Conservation (phyloP, 1,284 basidiomycete genomes). For the Leucoagaricus sp. region DNA sequence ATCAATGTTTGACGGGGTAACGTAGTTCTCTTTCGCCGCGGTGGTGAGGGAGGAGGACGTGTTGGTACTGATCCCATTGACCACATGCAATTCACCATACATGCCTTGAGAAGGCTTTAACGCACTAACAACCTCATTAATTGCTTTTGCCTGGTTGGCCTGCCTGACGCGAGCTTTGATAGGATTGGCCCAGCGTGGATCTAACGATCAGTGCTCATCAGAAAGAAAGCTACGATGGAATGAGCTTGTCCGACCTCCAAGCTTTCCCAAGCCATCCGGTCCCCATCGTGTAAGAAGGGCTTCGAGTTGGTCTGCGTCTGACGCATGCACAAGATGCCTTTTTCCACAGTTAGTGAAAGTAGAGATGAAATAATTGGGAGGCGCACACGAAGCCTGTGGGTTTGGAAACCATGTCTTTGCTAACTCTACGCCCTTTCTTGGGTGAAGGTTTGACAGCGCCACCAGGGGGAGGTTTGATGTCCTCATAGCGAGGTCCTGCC, state of each 20-base stretch:
- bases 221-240: constrained; percentile 18
- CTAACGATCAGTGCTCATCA: constrained; percentile 39
- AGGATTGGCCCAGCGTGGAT: constrained; percentile 88
- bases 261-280: constrained; percentile 87
- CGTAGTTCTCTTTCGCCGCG: constrained; percentile 63
- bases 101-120: constrained; percentile 56
- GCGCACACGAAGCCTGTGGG: constrained; percentile 86
- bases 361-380: constrained; percentile 21
- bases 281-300: constrained; percentile 90
- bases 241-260: constrained; percentile 67
- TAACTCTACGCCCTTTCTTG: constrained; percentile 67
- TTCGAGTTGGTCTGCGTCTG: constrained; percentile 89
- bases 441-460: constrained; percentile 34
- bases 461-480: constrained; percentile 37
- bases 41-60: constrained; percentile 71
- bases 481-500: constrained; percentile 66
- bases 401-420: constrained; percentile 84
- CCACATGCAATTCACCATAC: constrained; percentile 69
- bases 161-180: constrained; percentile 84
- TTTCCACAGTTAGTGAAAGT: constrained; percentile 24
- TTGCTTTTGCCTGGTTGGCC: constrained; percentile 75
- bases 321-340: constrained; percentile 93
- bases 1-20: constrained; percentile 47
- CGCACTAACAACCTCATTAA: constrained; percentile 79
- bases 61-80: constrained; percentile 75